Evolutionary conservation across 2,329 filamentous ascomycete species (phyloP).

Genomic region (Phaeosphaeriaceae sp.): DNA sequence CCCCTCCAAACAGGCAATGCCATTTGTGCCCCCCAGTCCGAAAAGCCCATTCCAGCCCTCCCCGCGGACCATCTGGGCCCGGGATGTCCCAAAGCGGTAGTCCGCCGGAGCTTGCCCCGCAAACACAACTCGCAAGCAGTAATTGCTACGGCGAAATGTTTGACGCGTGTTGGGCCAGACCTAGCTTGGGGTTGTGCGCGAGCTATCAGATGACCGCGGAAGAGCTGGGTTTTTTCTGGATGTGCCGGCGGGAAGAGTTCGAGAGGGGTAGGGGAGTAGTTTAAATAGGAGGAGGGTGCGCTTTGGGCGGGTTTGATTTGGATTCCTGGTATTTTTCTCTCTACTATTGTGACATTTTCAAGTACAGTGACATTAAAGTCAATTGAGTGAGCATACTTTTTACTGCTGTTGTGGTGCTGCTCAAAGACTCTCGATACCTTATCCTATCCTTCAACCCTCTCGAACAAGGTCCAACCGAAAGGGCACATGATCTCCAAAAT

Average conservation of each 20-base stretch:
- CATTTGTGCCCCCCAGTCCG: neutral
- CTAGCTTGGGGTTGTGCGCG: neutral
- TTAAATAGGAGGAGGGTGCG: neutral
- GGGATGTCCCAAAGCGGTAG: neutral
- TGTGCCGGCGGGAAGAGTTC: neutral
- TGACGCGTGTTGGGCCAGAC: neutral
- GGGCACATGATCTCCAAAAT: constrained; percentile 10
- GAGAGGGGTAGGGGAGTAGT: neutral
- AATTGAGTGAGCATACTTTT: neutral
- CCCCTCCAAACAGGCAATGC: neutral
- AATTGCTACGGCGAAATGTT: neutral
- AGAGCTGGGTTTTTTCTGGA: neutral
- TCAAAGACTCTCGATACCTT: neutral
- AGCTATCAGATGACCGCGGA: neutral
- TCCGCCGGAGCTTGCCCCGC: constrained; percentile 16
- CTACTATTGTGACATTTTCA: neutral
- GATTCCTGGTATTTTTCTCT: neutral
- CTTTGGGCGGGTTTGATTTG: neutral
- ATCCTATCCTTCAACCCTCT: neutral
- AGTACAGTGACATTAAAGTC: neutral
- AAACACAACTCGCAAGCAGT: constrained; percentile 12
- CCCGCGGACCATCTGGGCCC: neutral
- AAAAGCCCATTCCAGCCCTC: neutral
- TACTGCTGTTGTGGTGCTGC: neutral
- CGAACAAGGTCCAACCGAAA: neutral